Conservation (phyloP, 257 asterid species). For the Salvia hispanica region DNA sequence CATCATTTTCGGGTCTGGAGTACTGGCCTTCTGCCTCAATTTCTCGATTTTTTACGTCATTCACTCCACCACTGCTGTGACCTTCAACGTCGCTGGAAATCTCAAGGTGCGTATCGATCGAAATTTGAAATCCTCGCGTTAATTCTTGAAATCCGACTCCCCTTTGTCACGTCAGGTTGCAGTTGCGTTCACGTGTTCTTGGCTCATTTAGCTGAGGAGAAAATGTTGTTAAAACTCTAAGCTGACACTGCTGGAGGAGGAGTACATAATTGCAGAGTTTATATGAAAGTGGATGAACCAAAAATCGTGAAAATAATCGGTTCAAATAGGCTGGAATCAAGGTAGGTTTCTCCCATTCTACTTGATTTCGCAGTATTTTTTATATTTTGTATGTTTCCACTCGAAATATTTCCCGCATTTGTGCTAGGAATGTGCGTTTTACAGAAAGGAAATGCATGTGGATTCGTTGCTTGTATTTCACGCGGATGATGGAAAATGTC, state of each 20-base stretch:
- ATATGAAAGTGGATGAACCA: no score
- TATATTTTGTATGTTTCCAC: neutral
- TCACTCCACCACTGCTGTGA: constrained; percentile 96
- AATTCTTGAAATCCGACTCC: constrained; percentile 5
- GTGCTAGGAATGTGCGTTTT: constrained; percentile 1
- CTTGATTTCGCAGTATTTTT: neutral
- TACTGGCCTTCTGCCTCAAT: constrained; percentile 88
- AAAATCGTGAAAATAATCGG: neutral
- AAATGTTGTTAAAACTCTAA: no score
- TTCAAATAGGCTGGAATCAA: neutral
- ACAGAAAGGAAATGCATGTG: constrained; percentile 33
- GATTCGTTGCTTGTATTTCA: neutral
- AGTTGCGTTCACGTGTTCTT: constrained; percentile 89
- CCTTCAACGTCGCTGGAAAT: constrained; percentile 98
- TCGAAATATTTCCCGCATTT: constrained; percentile 5
- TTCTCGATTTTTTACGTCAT: constrained; percentile 94
- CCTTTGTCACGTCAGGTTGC: constrained; percentile 61
- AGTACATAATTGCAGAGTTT: no score
- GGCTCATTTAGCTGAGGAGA: constrained; percentile 63
- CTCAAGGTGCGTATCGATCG: constrained; percentile 59
- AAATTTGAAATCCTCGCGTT: neutral
- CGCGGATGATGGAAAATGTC: neutral
- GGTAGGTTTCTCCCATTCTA: constrained; percentile 3
- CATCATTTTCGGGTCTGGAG: constrained; percentile 88
- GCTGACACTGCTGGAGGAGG: no score